Evolutionary conservation across 1,284 basidiomycete species (phyloP), one percentile per base, ranked within the genome.

Genomic region (Pterulicium gracile): DNA sequence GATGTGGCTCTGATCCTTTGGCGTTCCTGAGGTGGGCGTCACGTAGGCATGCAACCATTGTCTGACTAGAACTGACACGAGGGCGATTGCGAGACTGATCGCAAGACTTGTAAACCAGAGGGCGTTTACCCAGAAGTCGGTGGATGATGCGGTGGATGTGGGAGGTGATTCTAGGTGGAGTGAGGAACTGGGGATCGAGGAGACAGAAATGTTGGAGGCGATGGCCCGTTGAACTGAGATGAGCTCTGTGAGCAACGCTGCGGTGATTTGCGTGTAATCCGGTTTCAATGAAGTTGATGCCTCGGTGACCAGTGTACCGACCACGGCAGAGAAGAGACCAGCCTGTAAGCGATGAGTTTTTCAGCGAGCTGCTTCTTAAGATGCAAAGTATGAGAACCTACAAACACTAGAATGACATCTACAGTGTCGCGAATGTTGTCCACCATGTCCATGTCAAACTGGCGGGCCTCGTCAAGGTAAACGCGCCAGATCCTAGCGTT

Each of bases 361-460:
- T n/a, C n/a, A n/a, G n/a, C n/a, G n/a, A n/a, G n/a, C n/a, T n/a
- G n/a, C n/a, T 32, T 10, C n/a, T 17, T 4, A 39, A 39, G n/a
- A 39, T 39, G 36, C n/a, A 32, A 32, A 39, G 5, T 18, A 39
- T 39, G 36, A 39, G 36, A 20, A 24, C 42, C 12, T 35, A 46
- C 45, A 21, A 46, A 46, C 20, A 46, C 36, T 14, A 46, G 45
- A 14, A 46, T 19, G 2, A 39, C 3, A 23, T 46, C 45, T 17
- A 40, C 12, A 3, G 12, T 41, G 21, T 46, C 45, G 7, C 35
- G 15, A 22, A 41, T 19, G n/a, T 41, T 32, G 10, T 41, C 35
- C 3, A 41, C 45, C 35, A 46, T 39, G 2, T 42, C 35, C 19
- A 32, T n/a, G 23, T 46, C 27, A 35, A 7, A 41, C 17, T n/a